These are phyloP conservation scores for Grosmannia penicillata DNA, from an alignment of 2,329 filamentous ascomycete genomes.

Conservation along the genomic window DNA sequence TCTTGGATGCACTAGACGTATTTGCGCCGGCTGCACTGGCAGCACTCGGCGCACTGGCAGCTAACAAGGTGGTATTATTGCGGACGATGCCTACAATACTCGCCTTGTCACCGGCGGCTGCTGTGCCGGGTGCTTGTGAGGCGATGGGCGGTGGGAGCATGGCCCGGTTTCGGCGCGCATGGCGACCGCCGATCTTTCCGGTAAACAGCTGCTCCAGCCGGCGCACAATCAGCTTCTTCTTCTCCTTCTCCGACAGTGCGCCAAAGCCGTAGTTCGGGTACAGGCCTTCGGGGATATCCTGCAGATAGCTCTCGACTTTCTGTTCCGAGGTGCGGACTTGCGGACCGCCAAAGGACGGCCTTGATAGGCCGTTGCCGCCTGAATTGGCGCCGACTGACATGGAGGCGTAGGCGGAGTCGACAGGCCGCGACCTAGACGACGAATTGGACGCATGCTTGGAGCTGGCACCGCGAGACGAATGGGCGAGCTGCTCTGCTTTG, in stretches of 20 bases:
- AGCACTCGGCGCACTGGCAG: slow-evolving; percentile 4
- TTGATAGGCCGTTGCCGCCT: slow-evolving; percentile 22
- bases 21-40: neutral
- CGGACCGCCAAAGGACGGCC: slow-evolving; percentile 19
- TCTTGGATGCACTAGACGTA: too few relatives aligned
- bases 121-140: neutral
- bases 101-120: slow-evolving; percentile 1
- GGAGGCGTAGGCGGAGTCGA: slow-evolving; percentile 55
- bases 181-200: slow-evolving; percentile 40
- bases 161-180: slow-evolving; percentile 15
- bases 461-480: slow-evolving; percentile 24
- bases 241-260: slow-evolving; percentile 55
- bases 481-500: slow-evolving; percentile 12
- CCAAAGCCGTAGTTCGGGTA: slow-evolving; percentile 38
- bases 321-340: slow-evolving; percentile 32
- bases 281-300: slow-evolving; percentile 56
- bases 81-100: too few relatives aligned
- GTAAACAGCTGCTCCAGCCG: slow-evolving; percentile 72
- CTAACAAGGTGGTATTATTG: too few relatives aligned
- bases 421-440: slow-evolving; percentile 37
- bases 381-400: slow-evolving; percentile 39
- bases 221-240: slow-evolving; percentile 62
- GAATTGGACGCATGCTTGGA: slow-evolving; percentile 38
- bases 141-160: slow-evolving; percentile 3
- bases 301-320: slow-evolving; percentile 54